phyloP scores from a whole-genome alignment of 331 rosid genomes.

The Quercus tomentella region DNA sequence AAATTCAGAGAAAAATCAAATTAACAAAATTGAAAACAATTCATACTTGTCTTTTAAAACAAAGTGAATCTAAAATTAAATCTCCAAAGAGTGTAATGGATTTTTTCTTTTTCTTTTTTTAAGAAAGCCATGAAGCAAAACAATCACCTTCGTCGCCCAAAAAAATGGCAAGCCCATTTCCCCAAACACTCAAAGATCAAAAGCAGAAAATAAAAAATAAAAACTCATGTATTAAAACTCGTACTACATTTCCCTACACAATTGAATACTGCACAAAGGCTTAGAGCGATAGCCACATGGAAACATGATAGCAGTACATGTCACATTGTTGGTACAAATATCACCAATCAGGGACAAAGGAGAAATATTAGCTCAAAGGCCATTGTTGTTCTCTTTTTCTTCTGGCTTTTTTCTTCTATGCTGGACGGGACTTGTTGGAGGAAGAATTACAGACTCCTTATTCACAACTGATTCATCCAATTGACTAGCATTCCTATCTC shows the following conservation, averaged over 20 bases:
- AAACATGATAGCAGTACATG: slow-evolving; percentile 14
- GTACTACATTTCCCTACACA: neutral
- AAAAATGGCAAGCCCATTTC: no score
- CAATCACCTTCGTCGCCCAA: no score
- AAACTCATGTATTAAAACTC: no score
- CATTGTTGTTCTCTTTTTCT: slow-evolving; percentile 85
- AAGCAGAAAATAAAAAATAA: no score
- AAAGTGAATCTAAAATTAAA: no score
- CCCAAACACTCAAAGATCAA: no score
- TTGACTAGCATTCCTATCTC: slow-evolving; percentile 63
- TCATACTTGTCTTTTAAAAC: no score
- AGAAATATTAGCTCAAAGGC: slow-evolving; percentile 25
- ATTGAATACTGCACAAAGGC: neutral
- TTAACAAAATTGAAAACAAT: no score
- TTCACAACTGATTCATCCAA: slow-evolving; percentile 39
- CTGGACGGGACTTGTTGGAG: slow-evolving; percentile 42
- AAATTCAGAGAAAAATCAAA: no score
- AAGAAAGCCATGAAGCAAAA: no score
- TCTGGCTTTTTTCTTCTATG: slow-evolving; percentile 36
- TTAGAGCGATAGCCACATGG: slow-evolving; percentile 4
- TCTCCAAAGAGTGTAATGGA: no score
- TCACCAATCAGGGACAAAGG: slow-evolving; percentile 10
- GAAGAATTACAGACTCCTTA: slow-evolving; percentile 38
- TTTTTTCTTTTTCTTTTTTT: no score
- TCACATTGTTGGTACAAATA: slow-evolving; percentile 1